Base-by-base conservation (phyloP, 495 filamentous ascomycete species). In the Cladorrhinum samala region DNA sequence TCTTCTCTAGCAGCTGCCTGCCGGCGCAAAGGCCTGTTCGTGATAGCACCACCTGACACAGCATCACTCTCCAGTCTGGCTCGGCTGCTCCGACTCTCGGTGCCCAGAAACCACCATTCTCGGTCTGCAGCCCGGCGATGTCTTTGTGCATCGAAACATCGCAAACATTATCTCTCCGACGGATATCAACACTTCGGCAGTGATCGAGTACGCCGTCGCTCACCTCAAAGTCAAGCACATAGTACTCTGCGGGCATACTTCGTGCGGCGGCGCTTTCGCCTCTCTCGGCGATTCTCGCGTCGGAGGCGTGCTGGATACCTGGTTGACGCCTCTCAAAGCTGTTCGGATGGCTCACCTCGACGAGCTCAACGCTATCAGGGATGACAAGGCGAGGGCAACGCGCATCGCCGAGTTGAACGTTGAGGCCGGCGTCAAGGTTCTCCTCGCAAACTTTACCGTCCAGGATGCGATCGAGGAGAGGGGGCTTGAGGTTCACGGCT, bases 121-220 rank as follows among this genome's bases (percentile, higher is more conserved):
- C 3, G 83, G 83, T 57, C 78, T 91, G 42, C 76, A 89, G 54
- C 90, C 90, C 3, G 91, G 91, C 58, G 89, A 96, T 59, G 84
- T 95, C 58, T 96, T 96, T 68, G 85, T 89, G 49, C 91, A 95
- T 77, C 88, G 91, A 67, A 95, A 95, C 76, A 93, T 96, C 69
- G 91, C 89, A 67, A 96, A 96, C 73, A 78, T 93, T 68, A 68
- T 96, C 47, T 82, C 84, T 52, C 75, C 85, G 11, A 81, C 80
- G 61, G 91, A 96, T 68, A 78, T 94, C 61, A 87, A 78, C 72
- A 82, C 84, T 36, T 71, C 79, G 14, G 78, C 81, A 50, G 91
- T 93, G n/a, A 83, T 96, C 72, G 84, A 90, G 61, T 96, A 86
- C 65, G 85, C 89, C 52, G 87, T 95, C 39, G 70, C 59, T 24